phyloP scores from a whole-genome alignment of 2,329 filamentous ascomycete species.

The Tolypocladium nubicola region DNA sequence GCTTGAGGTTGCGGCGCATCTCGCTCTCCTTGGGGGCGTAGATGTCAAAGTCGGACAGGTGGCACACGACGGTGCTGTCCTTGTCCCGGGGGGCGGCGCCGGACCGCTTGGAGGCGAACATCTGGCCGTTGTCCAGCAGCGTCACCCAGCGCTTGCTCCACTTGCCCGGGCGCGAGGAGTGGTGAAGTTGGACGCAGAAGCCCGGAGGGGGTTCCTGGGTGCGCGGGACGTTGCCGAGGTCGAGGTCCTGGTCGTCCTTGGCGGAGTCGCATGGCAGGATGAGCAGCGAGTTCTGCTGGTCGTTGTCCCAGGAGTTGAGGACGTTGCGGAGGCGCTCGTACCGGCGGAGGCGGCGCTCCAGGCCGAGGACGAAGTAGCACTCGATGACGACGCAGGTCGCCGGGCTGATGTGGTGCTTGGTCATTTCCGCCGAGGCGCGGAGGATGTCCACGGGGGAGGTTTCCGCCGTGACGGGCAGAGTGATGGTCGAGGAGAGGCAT shows the following conservation, averaged over 20 bases:
- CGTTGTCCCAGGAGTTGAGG: slow-evolving; percentile 85
- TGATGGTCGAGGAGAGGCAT: slow-evolving; percentile 58
- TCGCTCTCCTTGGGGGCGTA: slow-evolving; percentile 66
- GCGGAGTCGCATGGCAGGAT: slow-evolving; percentile 50
- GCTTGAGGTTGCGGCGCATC: slow-evolving; percentile 59
- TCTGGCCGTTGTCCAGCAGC: slow-evolving; percentile 63
- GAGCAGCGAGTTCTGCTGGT: slow-evolving; percentile 64
- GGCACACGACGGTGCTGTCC: slow-evolving; percentile 62
- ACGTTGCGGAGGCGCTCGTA: slow-evolving; percentile 83
- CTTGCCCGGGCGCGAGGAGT: slow-evolving; percentile 72
- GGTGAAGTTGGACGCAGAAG: slow-evolving; percentile 61
- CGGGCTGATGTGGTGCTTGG: slow-evolving; percentile 54
- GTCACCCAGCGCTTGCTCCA: slow-evolving; percentile 83
- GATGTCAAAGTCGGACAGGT: slow-evolving; percentile 86
- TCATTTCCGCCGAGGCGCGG: slow-evolving; percentile 49
- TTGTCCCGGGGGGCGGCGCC: slow-evolving; percentile 50
- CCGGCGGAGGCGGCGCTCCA: slow-evolving; percentile 72
- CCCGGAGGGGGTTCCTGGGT: slow-evolving; percentile 50
- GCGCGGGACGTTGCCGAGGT: slow-evolving; percentile 51
- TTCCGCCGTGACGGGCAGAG: slow-evolving; percentile 60
- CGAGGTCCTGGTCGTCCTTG: slow-evolving; percentile 50
- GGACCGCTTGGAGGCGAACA: slow-evolving; percentile 58
- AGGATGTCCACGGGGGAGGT: slow-evolving; percentile 70
- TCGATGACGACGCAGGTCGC: slow-evolving; percentile 65
- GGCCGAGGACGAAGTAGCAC: slow-evolving; percentile 60